phyloP scores from a whole-genome alignment of 371 early-diverging fungal species.

The Zopfochytrium polystomum region DNA sequence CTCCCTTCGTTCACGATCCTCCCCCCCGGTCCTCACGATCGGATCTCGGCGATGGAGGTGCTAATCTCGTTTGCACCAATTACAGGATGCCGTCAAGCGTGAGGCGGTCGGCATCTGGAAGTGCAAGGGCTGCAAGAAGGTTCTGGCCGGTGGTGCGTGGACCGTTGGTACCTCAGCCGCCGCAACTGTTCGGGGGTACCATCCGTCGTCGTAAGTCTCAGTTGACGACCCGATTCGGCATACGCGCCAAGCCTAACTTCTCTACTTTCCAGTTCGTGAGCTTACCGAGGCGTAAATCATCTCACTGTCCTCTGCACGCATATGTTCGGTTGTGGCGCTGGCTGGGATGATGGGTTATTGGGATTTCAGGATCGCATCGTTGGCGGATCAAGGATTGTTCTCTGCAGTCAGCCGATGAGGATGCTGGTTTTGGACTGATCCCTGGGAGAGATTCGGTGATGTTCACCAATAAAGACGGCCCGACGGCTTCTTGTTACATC shows the following conservation, averaged over 20 bases:
- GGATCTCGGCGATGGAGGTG: neutral
- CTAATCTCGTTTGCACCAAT: neutral
- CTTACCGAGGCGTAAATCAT: conserved; percentile 80
- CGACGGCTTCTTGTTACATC: too few species aligned
- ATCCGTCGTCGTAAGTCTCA: conserved; percentile 84
- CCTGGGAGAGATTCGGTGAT: too few species aligned
- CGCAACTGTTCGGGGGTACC: conserved; percentile 85
- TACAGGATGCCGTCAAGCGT: conserved; percentile 91
- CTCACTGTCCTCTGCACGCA: neutral
- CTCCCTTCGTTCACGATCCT: too few species aligned
- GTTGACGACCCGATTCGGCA: neutral
- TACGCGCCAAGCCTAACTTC: neutral
- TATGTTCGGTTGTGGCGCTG: too few species aligned
- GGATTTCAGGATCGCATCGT: too few species aligned
- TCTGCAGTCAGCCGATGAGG: too few species aligned
- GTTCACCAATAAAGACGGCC: too few species aligned
- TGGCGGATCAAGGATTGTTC: too few species aligned
- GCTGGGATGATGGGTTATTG: too few species aligned
- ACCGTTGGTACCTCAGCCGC: conserved; percentile 92
- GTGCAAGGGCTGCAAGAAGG: conserved; percentile 96
- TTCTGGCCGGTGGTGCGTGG: conserved; percentile 99
- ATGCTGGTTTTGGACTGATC: too few species aligned
- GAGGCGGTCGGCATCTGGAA: conserved; percentile 99
- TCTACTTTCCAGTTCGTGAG: conserved; percentile 61
- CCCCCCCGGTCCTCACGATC: neutral